Evolutionary conservation across 495 filamentous ascomycete species (phyloP), one percentile per base, ranked within the genome.

Genomic region (Trichoderma asperelloides): DNA sequence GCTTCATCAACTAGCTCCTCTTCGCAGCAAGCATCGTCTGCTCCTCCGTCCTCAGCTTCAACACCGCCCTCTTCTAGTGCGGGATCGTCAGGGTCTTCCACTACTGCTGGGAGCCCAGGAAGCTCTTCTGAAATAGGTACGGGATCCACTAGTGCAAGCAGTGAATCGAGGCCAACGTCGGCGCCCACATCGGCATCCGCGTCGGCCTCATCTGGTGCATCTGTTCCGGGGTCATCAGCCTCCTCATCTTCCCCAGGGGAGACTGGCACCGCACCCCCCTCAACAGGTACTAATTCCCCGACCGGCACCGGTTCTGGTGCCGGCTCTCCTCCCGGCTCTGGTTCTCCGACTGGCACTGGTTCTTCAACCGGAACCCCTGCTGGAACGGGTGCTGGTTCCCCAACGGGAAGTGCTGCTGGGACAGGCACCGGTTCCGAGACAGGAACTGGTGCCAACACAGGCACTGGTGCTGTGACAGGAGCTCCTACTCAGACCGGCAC

Each of bases 1-100:
- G 96, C 78, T 96, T 93, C 73, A 92, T 91, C 69, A 92, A 92
- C 67, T 92, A 96, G 78, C 81, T 95, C 67, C 92, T 96, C 70
- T 93, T 96, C 68, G 83, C 87, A 66, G 91, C 92, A 64, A 85
- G 96, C 68, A 85, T 87, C 77, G 84, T 89, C 72, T 89, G 88
- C 72, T 88, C 92, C 0, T 84, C 81, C 71, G 81, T 85, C 33
- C 81, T 96, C 63, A 84, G 89, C 27, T 76, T 78, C 47, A 78
- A 78, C 37, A 78, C 85, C 51, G 82, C 88, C 70, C 90, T 86
- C 91, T 76, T 70, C 77, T 96, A n/a, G 25, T 37, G 33, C 33
- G 33, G 33, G 33, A 37, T 37, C 33, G 27, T 60, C 55, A 30
- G 55, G 25, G 25, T 55, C 49, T 11, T 55, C 49, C 16, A 55